These are phyloP conservation scores for Suillus plorans DNA, from an alignment of 768 basidiomycete species.

Conservation along the genomic window DNA sequence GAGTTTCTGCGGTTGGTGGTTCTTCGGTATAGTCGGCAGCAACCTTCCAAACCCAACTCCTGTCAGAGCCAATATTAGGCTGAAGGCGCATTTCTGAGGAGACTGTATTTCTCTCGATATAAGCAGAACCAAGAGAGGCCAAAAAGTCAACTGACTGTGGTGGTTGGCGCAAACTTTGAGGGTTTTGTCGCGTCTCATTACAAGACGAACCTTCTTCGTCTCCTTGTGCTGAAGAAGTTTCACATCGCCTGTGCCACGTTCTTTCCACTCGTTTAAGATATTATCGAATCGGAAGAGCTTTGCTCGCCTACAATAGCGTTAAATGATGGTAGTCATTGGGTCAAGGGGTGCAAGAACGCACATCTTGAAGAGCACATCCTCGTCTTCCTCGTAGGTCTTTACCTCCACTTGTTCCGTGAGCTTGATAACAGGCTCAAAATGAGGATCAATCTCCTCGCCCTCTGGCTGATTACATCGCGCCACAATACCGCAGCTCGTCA, in stretches of 20 bases:
- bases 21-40: constrained; percentile 92
- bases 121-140: constrained; percentile 4
- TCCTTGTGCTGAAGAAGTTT: constrained; percentile 88
- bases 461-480: constrained; percentile 22
- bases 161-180: constrained; percentile 99
- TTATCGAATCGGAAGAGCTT: constrained; percentile 96
- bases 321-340: constrained; percentile 22
- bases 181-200: constrained; percentile 99
- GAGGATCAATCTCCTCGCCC: constrained; percentile 82
- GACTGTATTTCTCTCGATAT: constrained; percentile 47
- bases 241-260: constrained; percentile 95
- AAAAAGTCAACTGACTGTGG: constrained; percentile 54
- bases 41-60: constrained; percentile 99
- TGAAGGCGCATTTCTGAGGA: constrained; percentile 89
- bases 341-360: constrained; percentile 42
- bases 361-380: constrained; percentile 95
- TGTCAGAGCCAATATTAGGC: constrained; percentile 97
- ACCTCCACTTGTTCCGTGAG: constrained; percentile 95
- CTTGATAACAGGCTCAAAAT: constrained; percentile 95
- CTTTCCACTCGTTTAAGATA: constrained; percentile 89
- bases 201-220: constrained; percentile 88
- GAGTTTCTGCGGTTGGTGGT: constrained; percentile 89
- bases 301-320: constrained; percentile 68
- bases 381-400: constrained; percentile 95
- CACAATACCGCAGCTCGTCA: constrained; percentile 2